Conservation (phyloP, 208 protist species). For the Leptomonas pyrrhocoris region DNA sequence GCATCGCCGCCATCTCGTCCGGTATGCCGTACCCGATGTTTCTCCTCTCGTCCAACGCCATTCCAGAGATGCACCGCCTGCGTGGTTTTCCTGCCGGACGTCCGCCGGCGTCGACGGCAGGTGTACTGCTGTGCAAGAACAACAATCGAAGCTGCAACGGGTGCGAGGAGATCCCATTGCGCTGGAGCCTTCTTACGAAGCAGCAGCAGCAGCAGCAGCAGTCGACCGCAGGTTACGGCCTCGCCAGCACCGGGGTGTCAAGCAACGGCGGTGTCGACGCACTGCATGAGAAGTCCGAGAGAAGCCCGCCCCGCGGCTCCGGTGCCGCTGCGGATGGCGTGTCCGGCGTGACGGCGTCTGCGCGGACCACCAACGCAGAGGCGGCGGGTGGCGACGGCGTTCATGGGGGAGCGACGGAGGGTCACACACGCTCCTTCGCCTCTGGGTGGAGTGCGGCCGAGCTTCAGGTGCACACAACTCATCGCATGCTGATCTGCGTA, state of each 20-base stretch:
- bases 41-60: constrained; percentile 28
- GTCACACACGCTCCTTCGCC: background rate
- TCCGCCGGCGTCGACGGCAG: background rate
- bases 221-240: background rate
- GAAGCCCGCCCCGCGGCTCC: background rate
- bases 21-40: constrained; percentile 33
- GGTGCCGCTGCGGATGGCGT: background rate
- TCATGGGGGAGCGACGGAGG: background rate
- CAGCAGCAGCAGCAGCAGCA: background rate
- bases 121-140: constrained; percentile 17
- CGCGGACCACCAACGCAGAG: background rate
- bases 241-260: background rate
- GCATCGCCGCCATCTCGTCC: constrained; percentile 20
- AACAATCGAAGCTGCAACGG: constrained; percentile 38
- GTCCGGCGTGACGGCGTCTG: background rate
- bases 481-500: constrained; percentile 24
- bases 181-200: constrained; percentile 31
- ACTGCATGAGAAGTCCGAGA: background rate
- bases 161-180: constrained; percentile 30
- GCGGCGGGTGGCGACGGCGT: background rate
- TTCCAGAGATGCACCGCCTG: constrained; percentile 33
- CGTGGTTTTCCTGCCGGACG: constrained; percentile 19
- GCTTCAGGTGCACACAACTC: constrained; percentile 36
- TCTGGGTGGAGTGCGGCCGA: constrained; percentile 32
- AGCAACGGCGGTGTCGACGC: background rate